phyloP scores from a whole-genome alignment of 768 basidiomycete genomes.

The Cyathus striatus region DNA sequence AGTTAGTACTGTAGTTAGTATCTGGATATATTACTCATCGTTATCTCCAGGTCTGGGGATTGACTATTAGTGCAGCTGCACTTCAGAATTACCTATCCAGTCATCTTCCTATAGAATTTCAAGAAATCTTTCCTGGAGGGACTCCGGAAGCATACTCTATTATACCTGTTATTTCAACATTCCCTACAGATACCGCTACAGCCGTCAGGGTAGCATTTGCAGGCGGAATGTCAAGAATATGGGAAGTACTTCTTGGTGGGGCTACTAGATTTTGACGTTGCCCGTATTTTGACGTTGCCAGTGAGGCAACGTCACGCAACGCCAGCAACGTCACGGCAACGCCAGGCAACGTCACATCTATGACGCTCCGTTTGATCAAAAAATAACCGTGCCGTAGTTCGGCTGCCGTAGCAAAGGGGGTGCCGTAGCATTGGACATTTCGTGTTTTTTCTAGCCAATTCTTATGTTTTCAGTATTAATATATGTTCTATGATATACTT shows the following conservation, averaged over 20 bases:
- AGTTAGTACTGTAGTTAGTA: slow-evolving; percentile 11
- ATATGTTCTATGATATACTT: no score
- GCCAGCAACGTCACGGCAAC: no score
- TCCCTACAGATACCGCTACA: slow-evolving; percentile 23
- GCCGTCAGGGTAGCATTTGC: slow-evolving; percentile 38
- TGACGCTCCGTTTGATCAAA: no score
- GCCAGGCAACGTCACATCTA: no score
- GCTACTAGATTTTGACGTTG: no score
- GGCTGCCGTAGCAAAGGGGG: no score
- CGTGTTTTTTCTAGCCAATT: no score
- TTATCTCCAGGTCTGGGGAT: slow-evolving; percentile 38
- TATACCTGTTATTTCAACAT: slow-evolving; percentile 32
- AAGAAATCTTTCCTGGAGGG: slow-evolving; percentile 24
- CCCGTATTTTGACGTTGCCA: no score
- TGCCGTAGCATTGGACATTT: no score
- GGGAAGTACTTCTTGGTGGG: slow-evolving; percentile 39
- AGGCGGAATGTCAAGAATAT: slow-evolving; percentile 29
- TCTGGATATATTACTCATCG: neutral
- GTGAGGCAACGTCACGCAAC: no score
- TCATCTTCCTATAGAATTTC: slow-evolving; percentile 34
- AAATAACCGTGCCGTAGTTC: no score
- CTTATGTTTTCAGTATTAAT: no score
- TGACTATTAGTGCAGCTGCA: slow-evolving; percentile 43
- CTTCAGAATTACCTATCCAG: slow-evolving; percentile 45
- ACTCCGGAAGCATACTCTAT: slow-evolving; percentile 35